Evolutionary conservation across 352 stramenopile genomes (phyloP).

Genomic region (Thraustochytrium sp.): DNA sequence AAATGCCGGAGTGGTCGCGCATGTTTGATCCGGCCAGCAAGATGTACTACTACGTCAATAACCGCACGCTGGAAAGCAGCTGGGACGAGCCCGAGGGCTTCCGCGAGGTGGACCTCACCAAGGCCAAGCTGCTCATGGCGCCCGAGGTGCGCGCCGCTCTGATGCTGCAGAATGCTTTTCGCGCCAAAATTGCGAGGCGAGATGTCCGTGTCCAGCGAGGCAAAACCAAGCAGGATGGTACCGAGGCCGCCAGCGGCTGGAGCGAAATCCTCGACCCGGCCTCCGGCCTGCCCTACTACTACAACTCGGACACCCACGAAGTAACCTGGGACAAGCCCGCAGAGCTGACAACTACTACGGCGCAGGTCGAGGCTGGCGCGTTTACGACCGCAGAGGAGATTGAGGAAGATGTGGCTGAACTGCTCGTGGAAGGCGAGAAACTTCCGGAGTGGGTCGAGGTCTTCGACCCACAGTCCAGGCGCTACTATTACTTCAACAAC

Average conservation of each 20-base stretch:
- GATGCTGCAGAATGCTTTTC: conserved; percentile 33
- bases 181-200: background rate
- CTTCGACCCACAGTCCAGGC: conserved; percentile 7
- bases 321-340: conserved; percentile 27
- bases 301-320: conserved; percentile 8
- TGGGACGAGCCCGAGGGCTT: conserved; percentile 39
- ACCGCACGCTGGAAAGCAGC: background rate
- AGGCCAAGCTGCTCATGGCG: conserved; percentile 8
- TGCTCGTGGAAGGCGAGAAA: background rate
- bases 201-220: conserved; percentile 9
- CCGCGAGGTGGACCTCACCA: background rate
- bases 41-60: conserved; percentile 28
- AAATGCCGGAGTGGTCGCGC: conserved; percentile 24
- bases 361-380: background rate
- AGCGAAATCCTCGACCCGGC: background rate
- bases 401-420: background rate
- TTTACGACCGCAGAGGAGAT: too few species aligned
- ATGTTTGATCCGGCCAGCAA: conserved; percentile 27
- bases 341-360: background rate
- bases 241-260: conserved; percentile 46
- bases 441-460: conserved; percentile 19
- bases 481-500: conserved; percentile 39
- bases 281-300: conserved; percentile 9
- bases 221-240: background rate
- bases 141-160: conserved; percentile 9